Conservation (phyloP, 495 filamentous ascomycete species). For the Paragyromitra xinjiangensis region DNA sequence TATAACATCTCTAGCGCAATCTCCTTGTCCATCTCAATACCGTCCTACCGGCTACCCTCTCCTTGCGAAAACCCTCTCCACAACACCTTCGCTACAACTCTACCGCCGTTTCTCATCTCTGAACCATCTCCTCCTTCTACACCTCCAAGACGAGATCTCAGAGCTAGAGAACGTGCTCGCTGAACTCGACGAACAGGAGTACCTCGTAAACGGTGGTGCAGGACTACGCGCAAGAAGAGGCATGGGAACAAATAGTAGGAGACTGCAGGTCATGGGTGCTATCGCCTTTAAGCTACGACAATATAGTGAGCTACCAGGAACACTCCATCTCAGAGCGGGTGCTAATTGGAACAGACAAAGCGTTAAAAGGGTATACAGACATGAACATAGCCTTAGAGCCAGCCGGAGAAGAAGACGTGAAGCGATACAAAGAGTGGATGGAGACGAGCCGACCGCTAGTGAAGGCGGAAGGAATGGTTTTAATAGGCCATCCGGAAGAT, state of each 20-base stretch:
- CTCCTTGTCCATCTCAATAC: conserved; percentile 9
- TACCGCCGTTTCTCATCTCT: conserved; percentile 86
- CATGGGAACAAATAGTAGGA: conserved; percentile 75
- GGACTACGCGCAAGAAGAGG: conserved; percentile 73
- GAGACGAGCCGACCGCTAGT: conserved; percentile 36
- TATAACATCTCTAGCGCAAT: conserved; percentile 8
- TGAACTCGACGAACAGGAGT: conserved; percentile 64
- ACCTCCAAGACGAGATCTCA: conserved; percentile 85
- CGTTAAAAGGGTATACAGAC: conserved; percentile 46
- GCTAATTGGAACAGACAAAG: conserved; percentile 38
- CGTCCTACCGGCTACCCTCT: conserved; percentile 50
- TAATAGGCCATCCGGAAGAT: conserved; percentile 41
- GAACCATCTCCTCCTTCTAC: conserved; percentile 84
- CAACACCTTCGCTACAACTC: conserved; percentile 60
- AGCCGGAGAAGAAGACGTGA: conserved; percentile 40
- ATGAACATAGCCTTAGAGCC: conserved; percentile 31
- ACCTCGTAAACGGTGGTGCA: conserved; percentile 69
- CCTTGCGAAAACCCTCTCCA: conserved; percentile 48
- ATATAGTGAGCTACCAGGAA: conserved; percentile 73
- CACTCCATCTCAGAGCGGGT: neutral
- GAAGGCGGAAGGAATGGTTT: conserved; percentile 43
- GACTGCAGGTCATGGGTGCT: conserved; percentile 68
- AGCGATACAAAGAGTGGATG: conserved; percentile 42
- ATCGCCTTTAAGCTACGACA: conserved; percentile 79
- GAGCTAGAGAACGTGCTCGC: conserved; percentile 77